phyloP scores from a whole-genome alignment of 177 flowering plant species.

The Vitis hybrid region DNA sequence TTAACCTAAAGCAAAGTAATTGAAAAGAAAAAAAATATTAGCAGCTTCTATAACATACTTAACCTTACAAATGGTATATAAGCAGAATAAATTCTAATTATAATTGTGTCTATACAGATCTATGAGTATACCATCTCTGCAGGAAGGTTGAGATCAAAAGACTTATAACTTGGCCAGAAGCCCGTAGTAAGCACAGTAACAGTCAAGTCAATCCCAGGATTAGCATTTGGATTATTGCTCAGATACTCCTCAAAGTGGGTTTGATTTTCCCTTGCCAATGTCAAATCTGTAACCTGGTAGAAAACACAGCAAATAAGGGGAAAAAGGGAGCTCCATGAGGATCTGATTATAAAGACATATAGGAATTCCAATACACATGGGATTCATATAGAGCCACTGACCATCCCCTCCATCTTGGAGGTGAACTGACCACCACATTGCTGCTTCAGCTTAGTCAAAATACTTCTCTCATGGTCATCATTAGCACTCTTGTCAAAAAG shows the following conservation, averaged over 20 bases:
- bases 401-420: conserved; percentile 99
- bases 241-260: conserved; percentile 79
- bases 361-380: background rate
- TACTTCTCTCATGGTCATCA: conserved; percentile 97
- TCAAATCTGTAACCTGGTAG: conserved; percentile 81
- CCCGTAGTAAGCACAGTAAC: conserved; percentile 95
- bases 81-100: background rate
- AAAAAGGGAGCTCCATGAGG: background rate
- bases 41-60: background rate
- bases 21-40: conserved; percentile 4
- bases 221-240: conserved; percentile 44
- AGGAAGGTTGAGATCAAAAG: conserved; percentile 88
- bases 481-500: conserved; percentile 95
- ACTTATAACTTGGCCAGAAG: conserved; percentile 95
- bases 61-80: background rate
- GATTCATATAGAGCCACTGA: conserved; percentile 24
- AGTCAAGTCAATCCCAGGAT: conserved; percentile 88
- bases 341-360: background rate
- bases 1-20: conserved; percentile 47
- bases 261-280: conserved; percentile 86
- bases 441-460: conserved; percentile 88
- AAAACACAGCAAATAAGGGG: conserved; percentile 1
- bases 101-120: background rate
- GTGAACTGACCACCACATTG: conserved; percentile 99
- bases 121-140: conserved; percentile 74